Conservation (phyloP, 192 early-diverging fungal genomes). For the Podila horticola region DNA sequence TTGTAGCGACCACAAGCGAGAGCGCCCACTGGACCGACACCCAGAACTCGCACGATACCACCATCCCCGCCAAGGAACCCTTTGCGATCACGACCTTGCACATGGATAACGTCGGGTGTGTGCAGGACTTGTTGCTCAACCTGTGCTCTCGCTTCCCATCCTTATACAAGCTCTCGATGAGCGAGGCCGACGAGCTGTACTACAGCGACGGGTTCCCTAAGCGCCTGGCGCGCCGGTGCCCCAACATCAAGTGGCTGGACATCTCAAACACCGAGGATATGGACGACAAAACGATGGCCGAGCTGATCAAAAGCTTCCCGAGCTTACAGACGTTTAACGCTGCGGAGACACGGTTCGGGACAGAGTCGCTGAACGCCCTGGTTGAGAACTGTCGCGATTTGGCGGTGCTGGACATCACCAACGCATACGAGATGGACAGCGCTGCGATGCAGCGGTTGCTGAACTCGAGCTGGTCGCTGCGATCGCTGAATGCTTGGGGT, state of each 20-base stretch:
- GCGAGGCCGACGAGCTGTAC: constrained; percentile 13
- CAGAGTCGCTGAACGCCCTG: constrained; percentile 9
- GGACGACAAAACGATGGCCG: constrained; percentile 20
- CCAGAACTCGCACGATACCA: background rate
- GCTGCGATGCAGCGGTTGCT: constrained; percentile 17
- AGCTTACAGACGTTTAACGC: constrained; percentile 11
- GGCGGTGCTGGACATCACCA: constrained; percentile 12
- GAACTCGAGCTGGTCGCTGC: constrained; percentile 8
- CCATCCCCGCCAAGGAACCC: background rate
- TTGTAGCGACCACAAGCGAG: background rate
- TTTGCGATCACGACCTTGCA: constrained; percentile 23
- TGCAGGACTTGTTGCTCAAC: constrained; percentile 22
- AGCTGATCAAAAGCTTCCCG: constrained; percentile 18
- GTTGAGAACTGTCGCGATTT: constrained; percentile 12
- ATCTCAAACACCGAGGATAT: constrained; percentile 17
- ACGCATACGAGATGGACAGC: constrained; percentile 10
- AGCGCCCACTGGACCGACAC: background rate
- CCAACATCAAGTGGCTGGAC: constrained; percentile 24
- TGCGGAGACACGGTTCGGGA: constrained; percentile 19
- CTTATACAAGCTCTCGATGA: constrained; percentile 13
- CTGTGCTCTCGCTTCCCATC: constrained; percentile 29
- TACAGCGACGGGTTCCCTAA: constrained; percentile 11
- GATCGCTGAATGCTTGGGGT: constrained; percentile 15
- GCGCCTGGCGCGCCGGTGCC: constrained; percentile 20
- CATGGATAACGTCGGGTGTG: constrained; percentile 21